Base-by-base conservation (phyloP, 768 basidiomycete genomes). In the Trametes elegans region DNA sequence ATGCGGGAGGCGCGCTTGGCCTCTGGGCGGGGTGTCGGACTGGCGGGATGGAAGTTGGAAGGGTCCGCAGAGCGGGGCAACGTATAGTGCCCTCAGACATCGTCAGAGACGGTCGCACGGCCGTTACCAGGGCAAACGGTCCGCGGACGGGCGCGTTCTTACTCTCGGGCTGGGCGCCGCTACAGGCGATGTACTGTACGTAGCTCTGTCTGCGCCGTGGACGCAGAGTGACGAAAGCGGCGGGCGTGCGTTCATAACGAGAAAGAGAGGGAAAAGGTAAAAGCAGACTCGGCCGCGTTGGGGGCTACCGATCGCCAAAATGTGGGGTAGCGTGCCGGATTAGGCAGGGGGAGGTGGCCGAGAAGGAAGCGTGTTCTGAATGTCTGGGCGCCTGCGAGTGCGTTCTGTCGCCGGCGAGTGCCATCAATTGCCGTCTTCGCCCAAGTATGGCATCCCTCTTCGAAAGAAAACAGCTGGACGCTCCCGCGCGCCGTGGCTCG, bases 241-340 rank as follows among this genome's bases (percentile, higher is more conserved):
- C 13, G 31, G 31, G 13, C 31, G 31, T 7, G 31, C 7, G 31
- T 32, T 32, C 31, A 32, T 32, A n/a, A n/a, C 13, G n/a, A 23
- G n/a, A 13, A 21, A 8, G 7, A 21, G n/a, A 40, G 7, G 39
- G 21, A 7, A 40, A 16, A 40, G 18, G 35, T 7, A 16, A 5
- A 36, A n/a, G 7, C 8, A 36, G 31, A 32, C 31, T 36, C 16
- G 35, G 16, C 5, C 9, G 8, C 39, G 39, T 3, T 10, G 39
- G 18, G 39, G 39, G 39, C 18, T 13, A 32, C 18, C 48, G 48
- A 28, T 49, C 48, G 38, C n/a, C 5, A 21, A 8, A 46, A 46
- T 49, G 48, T 40, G 48, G 48, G 48, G 48, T 21, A 31, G 39
- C 11, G 38, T 11, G 29, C 49, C 49, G n/a, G 7, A 50, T 29